Base-by-base conservation (phyloP, 1,284 basidiomycete species). In the Moniliophthora roreri region DNA sequence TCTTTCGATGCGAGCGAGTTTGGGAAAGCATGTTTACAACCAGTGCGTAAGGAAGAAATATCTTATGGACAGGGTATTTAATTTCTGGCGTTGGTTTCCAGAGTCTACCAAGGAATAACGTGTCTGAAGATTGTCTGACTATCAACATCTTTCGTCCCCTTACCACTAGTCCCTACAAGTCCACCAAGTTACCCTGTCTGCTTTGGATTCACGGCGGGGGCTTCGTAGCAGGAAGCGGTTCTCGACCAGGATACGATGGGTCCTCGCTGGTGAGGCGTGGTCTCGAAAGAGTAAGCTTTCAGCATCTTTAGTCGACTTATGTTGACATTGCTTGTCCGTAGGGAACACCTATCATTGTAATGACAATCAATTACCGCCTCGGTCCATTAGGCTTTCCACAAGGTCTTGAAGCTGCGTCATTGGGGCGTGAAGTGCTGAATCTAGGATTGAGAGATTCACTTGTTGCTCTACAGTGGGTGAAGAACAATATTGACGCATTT, bases 311-410 rank as follows among this genome's bases (percentile, higher is more conserved):
- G 20, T 5, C 13, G 7, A 20, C 20, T 21, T 20, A 10, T 49
- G 11, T 6, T 37, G 20, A 18, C 13, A 26, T 38, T 50, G 26
- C 28, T 11, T 9, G 13, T 15, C 23, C 15, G 5, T 51, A 79
- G 75, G 76, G 73, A 32, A 79, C 75, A 3, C 79, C 78, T n/a
- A 60, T 84, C 21, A 70, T 84, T n/a, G 79, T 80, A 44, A 80
- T 84, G 39, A 78, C 73, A 9, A 46, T 51, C 36, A 54, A 54
- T 18, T 54, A 54, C 34, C 53, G 53, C n/a, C 16, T 54, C 15
- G 48, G 48, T 28, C 48, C 48, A 7, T 24, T 50, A n/a, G 48
- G 48, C 16, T 50, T 74, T 50, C 70, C 70, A 2, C 66, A 67
- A 51, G 71, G 70, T 2, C 40, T 57, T 2, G 71, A 71, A 49